Base-by-base conservation (phyloP, 2,329 filamentous ascomycete genomes). In the Rhinocladiella similis region DNA sequence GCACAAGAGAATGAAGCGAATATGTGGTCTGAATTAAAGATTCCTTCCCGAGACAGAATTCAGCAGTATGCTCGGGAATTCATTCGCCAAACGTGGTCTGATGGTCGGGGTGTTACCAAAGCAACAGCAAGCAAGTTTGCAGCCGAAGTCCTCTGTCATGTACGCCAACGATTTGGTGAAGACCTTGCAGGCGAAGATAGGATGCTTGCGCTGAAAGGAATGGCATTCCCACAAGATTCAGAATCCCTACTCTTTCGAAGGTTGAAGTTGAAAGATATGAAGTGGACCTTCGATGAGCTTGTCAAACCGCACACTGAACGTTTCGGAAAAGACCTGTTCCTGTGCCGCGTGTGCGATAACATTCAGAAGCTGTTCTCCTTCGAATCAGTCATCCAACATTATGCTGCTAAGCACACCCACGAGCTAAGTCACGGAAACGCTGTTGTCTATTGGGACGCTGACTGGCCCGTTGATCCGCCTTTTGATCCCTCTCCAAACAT, bases 261-360 rank as follows among this genome's bases (percentile, higher is more conserved):
- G 67, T 76, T 93, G 50, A 88, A 86, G 1, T 73, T 94, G 63
- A 89, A 93, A 68, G 91, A 92, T 67, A 91, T 94, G 89, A 92
- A 89, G 71, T 93, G 87, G 84, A 77, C 92, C 27, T 92, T 89
- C 69, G 89, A 92, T 66, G 83, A 83, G 63, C 91, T 90, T 69
- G 80, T 94, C 68, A 89, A 85, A 66, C 83, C 84, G 20, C 73
- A 84, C 52, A 90, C 87, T 2, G 86, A 90, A 60, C 73, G 77
- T 45, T 80, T 81, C 64, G 79, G 84, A 63, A 88, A 85, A 66
- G 88, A 92, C 53, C 73, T 92, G 9, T 94, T 94, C 70, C 79
- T 89, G 55, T 94, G 90, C 74, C 85, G 84, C 64, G 82, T 78
- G 27, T 91, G 88, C 69, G 82, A 86, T 47, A 77, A 77, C 48